phyloP scores from a whole-genome alignment of 208 protist species.

The Baffinella frigidus region DNA sequence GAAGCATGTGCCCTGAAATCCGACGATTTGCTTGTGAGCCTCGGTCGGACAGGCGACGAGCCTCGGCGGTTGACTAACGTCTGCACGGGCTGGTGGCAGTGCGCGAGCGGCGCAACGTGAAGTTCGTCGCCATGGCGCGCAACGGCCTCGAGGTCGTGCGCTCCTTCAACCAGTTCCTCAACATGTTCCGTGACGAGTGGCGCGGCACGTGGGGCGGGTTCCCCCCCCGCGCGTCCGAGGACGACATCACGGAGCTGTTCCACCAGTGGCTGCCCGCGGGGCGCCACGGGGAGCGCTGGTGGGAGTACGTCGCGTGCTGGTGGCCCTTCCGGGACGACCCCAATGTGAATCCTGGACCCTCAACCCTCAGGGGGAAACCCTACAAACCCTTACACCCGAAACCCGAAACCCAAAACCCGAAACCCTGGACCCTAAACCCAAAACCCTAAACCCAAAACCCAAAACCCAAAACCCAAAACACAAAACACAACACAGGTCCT shows the following conservation, averaged over 20 bases:
- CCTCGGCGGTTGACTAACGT: no score
- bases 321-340: not conserved
- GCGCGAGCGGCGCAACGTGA: not conserved
- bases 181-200: not conserved
- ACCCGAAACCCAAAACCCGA: no score
- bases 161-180: not conserved
- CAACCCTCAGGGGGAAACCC: no score
- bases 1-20: no score
- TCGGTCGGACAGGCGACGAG: no score
- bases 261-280: not conserved
- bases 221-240: not conserved
- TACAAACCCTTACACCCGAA: no score
- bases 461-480: no score
- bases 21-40: no score
- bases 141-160: not conserved
- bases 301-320: conserved; percentile 5
- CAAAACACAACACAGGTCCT: no score
- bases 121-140: conserved; percentile 21
- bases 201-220: conserved; percentile 5
- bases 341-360: no score
- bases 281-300: not conserved
- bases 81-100: not conserved
- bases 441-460: no score
- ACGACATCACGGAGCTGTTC: not conserved
- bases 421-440: no score